phyloP scores from a whole-genome alignment of 768 basidiomycete genomes.

The Lepiota brunneoincarnata region DNA sequence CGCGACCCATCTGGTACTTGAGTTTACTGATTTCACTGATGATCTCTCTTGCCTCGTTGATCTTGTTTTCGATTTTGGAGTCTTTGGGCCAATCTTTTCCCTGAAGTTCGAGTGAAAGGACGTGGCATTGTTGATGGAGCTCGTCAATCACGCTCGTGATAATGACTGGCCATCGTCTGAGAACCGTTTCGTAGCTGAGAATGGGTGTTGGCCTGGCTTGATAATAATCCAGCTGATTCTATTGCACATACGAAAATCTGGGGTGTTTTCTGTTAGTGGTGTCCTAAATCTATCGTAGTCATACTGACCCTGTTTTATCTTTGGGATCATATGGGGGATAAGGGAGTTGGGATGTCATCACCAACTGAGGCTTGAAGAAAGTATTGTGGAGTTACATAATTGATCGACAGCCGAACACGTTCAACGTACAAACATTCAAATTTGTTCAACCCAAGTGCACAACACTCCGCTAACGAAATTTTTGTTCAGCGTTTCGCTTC shows the following conservation, averaged over 20 bases:
- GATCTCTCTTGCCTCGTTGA: conserved; percentile 76
- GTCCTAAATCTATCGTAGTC: too few species aligned
- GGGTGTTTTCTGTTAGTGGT: conserved; percentile 48
- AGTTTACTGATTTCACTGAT: conserved; percentile 72
- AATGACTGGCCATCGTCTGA: conserved; percentile 82
- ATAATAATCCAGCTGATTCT: background rate
- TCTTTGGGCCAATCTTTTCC: conserved; percentile 18
- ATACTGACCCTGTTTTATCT: conserved; percentile 27
- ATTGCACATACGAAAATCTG: conserved; percentile 1
- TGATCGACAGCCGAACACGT: too few species aligned
- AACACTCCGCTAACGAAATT: too few species aligned
- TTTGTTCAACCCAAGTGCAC: too few species aligned
- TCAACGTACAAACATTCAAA: too few species aligned
- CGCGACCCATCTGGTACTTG: conserved; percentile 87
- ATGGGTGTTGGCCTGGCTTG: background rate
- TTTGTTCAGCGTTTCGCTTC: too few species aligned
- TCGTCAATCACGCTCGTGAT: conserved; percentile 79
- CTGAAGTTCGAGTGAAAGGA: conserved; percentile 43
- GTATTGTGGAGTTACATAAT: too few species aligned
- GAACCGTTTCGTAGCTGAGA: conserved; percentile 74
- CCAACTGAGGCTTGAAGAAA: too few species aligned
- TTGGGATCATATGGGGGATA: background rate
- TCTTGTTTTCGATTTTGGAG: conserved; percentile 34
- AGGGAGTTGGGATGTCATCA: background rate
- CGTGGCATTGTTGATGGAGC: conserved; percentile 67